Conservation (phyloP, 805 yeast genomes). For the Wickerhamomyces hampshirensis region DNA sequence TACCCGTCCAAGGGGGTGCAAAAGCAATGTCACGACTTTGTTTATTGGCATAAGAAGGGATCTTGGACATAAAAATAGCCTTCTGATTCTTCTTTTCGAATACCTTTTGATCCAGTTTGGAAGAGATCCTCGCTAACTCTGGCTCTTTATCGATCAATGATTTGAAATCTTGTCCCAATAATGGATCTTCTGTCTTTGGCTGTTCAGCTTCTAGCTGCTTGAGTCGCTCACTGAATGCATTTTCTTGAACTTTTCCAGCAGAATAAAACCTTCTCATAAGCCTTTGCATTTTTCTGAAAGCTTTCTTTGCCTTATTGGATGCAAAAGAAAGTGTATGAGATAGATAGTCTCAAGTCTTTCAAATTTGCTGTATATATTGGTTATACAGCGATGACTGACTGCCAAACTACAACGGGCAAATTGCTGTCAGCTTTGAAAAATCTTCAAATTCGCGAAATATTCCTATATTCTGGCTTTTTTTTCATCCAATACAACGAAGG, state of each 20-base stretch:
- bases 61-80: conserved; percentile 34
- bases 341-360: no score
- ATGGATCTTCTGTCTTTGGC: conserved; percentile 21
- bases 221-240: conserved; percentile 24
- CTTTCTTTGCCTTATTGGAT: no score
- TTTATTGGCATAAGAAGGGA: conserved; percentile 41
- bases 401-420: no score
- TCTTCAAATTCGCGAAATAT: no score
- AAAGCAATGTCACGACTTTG: conserved; percentile 44
- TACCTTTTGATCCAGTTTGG: conserved; percentile 26
- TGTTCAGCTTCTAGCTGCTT: conserved; percentile 22
- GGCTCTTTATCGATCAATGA: conserved; percentile 23
- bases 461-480: no score
- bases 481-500: no score
- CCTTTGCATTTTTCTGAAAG: background rate
- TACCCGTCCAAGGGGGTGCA: conserved; percentile 56
- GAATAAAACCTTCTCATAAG: background rate
- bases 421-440: no score
- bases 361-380: no score
- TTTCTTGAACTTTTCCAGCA: conserved; percentile 8
- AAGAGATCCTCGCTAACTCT: conserved; percentile 22
- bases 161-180: conserved; percentile 18
- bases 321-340: no score
- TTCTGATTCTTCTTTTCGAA: conserved; percentile 37
- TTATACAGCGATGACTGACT: no score